These are phyloP conservation scores for Phytomonas sp. DNA, from an alignment of 208 protist genomes.

Conservation along the genomic window DNA sequence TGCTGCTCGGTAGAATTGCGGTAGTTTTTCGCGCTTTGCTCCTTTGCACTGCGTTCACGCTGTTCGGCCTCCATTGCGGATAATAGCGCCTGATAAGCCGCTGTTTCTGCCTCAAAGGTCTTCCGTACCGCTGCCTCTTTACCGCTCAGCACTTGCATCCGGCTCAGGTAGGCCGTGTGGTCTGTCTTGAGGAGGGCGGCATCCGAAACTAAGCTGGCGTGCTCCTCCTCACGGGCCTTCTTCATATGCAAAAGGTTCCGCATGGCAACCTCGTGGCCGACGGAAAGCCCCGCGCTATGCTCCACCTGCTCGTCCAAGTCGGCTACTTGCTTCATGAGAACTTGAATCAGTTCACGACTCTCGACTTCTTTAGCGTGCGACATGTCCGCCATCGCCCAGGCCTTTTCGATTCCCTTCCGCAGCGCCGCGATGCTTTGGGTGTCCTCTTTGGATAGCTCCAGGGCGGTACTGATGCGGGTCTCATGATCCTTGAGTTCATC, in stretches of 20 bases:
- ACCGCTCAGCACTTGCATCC: constrained; percentile 12
- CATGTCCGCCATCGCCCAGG: constrained; percentile 96
- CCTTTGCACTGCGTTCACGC: constrained; percentile 67
- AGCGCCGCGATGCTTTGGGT: constrained; percentile 91
- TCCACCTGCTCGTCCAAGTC: constrained; percentile 92
- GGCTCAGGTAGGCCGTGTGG: constrained; percentile 27
- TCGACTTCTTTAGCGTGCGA: constrained; percentile 95
- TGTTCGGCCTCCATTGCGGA: constrained; percentile 54
- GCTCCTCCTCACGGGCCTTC: constrained; percentile 89
- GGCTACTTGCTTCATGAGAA: constrained; percentile 92
- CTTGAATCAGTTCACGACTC: constrained; percentile 91
- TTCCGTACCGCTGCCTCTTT: constrained; percentile 16
- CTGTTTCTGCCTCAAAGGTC: constrained; percentile 19
- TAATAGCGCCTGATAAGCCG: constrained; percentile 52
- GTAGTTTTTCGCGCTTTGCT: constrained; percentile 89
- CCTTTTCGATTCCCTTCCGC: constrained; percentile 94
- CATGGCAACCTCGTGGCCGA: constrained; percentile 93
- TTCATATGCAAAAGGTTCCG: constrained; percentile 91
- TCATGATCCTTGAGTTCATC: constrained; percentile 93
- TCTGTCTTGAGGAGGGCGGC: constrained; percentile 55
- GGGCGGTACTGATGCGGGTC: constrained; percentile 93
- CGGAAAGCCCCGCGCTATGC: constrained; percentile 84
- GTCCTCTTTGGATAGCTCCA: constrained; percentile 95
- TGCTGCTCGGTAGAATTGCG: constrained; percentile 54
- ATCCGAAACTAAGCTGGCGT: constrained; percentile 56